Conservation (phyloP, 163 green algal species). For the Chloromonas sp. region DNA sequence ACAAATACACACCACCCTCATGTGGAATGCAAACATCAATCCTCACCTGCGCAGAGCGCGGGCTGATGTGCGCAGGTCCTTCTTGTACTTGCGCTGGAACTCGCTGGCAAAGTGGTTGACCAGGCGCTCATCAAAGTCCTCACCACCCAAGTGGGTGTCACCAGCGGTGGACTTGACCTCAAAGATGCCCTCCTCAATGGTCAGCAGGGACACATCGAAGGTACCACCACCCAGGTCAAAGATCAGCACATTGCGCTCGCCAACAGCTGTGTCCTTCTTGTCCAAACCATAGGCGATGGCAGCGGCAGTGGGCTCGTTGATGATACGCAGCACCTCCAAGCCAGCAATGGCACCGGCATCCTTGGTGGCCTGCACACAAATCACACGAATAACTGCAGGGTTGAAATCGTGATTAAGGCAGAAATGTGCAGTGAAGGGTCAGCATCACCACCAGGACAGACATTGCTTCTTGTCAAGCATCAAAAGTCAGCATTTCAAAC, state of each 20-base stretch:
- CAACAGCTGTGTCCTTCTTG: constrained; percentile 69
- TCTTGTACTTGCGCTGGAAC: constrained; percentile 98
- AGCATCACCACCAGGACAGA: not conserved
- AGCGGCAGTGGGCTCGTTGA: constrained; percentile 97
- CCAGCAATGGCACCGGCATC: constrained; percentile 86
- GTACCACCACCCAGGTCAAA: constrained; percentile 96
- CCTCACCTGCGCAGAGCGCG: constrained; percentile 73
- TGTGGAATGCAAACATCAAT: too few species aligned
- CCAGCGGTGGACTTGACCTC: constrained; percentile 86
- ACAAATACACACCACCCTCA: too few species aligned
- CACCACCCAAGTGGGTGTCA: constrained; percentile 93
- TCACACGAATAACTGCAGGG: too few species aligned
- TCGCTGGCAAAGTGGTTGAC: constrained; percentile 93
- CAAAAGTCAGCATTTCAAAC: not conserved
- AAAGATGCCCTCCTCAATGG: constrained; percentile 94
- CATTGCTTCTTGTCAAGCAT: not conserved
- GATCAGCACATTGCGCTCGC: constrained; percentile 94
- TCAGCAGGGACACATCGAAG: constrained; percentile 96
- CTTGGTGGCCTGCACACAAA: constrained; percentile 67
- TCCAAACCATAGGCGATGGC: constrained; percentile 94
- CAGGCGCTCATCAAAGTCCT: constrained; percentile 95
- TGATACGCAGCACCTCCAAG: constrained; percentile 93
- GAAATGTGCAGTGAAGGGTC: not conserved
- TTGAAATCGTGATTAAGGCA: too few species aligned
- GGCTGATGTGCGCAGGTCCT: constrained; percentile 91